phyloP scores from a whole-genome alignment of 2,329 filamentous ascomycete genomes.

The Apiospora sp. region DNA sequence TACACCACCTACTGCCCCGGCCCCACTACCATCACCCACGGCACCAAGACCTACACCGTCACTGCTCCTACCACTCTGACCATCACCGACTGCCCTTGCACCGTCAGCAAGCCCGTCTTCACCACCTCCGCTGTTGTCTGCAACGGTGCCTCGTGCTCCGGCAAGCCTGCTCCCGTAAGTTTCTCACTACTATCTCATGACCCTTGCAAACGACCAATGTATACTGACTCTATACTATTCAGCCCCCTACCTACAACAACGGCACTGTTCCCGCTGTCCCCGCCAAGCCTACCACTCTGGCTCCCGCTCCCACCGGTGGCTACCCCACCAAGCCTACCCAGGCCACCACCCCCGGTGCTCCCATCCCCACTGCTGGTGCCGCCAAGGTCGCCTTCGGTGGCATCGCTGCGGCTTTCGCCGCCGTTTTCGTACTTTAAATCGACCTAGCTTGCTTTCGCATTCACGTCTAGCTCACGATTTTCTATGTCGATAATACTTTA shows the following conservation, averaged over 20 bases:
- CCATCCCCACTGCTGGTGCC: slow-evolving; percentile 64
- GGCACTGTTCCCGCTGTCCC: slow-evolving; percentile 18
- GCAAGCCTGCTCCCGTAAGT: slow-evolving; percentile 20
- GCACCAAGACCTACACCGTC: slow-evolving; percentile 73
- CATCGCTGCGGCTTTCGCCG: slow-evolving; percentile 40
- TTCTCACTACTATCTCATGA: neutral
- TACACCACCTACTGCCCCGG: slow-evolving; percentile 78
- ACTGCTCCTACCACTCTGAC: slow-evolving; percentile 74
- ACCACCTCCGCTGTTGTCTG: slow-evolving; percentile 57
- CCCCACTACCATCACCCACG: slow-evolving; percentile 70
- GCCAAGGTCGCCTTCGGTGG: slow-evolving; percentile 68
- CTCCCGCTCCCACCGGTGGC: slow-evolving; percentile 29
- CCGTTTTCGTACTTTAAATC: slow-evolving; percentile 58
- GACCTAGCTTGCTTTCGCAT: slow-evolving; percentile 40
- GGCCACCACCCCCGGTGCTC: slow-evolving; percentile 58
- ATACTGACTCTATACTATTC: neutral
- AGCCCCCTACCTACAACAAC: slow-evolving; percentile 14
- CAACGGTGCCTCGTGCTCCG: slow-evolving; percentile 34
- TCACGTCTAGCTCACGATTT: slow-evolving; percentile 48
- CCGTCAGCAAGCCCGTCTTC: slow-evolving; percentile 65
- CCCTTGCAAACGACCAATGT: neutral
- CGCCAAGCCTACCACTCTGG: slow-evolving; percentile 26
- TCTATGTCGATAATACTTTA: slow-evolving; percentile 51
- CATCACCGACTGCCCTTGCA: slow-evolving; percentile 78
- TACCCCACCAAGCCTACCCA: slow-evolving; percentile 35